Evolutionary conservation across 306 rosid species (phyloP), one percentile per base, ranked within the genome.

Genomic region (Arachis stenosperma): DNA sequence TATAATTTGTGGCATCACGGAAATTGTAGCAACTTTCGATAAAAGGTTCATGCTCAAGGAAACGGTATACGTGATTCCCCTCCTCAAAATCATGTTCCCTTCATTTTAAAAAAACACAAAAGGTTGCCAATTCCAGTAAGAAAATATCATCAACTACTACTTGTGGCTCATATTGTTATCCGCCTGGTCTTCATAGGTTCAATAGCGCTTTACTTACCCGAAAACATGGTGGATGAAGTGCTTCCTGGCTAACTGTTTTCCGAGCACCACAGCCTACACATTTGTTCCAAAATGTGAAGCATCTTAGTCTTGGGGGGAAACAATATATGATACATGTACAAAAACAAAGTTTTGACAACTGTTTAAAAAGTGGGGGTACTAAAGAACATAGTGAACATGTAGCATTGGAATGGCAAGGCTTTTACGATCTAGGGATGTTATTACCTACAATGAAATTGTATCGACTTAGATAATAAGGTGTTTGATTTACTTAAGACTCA

Each of bases 191-290:
- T 67, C 63, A 44, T 13, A 10, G 50, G 64, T 55, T 71, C 43
- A 64, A 61, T 68, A 82, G 73, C 65, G 55, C 44, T 59, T 75
- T 54, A 80, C 83, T 83, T 86, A 95, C 99, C 99, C 98, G 73
- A 88, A 91, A 61, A 91, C 97, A 50, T 90, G 96, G 70, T 88
- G 94, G 65, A 95, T 88, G 85, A 91, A 95, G 75, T 86, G 93
- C 85, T 80, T 95, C 75, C 52, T 83, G 70, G 83, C 79, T 62
- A 91, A 84, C 78, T 88, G 87, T 84, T 83, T 86, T 71, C 98
- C 99, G 6, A 90, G 78, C 62, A 87, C 95, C 71, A 88, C 89
- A 10, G 98, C 99, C 99, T 94, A 85, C 36, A n/a, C 59, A 61
- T 56, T 39, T 59, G 61, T 69, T 65, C 54, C 9, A 9, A 14